Conservation (phyloP, 2,329 filamentous ascomycete species). For the Didymella sp. region DNA sequence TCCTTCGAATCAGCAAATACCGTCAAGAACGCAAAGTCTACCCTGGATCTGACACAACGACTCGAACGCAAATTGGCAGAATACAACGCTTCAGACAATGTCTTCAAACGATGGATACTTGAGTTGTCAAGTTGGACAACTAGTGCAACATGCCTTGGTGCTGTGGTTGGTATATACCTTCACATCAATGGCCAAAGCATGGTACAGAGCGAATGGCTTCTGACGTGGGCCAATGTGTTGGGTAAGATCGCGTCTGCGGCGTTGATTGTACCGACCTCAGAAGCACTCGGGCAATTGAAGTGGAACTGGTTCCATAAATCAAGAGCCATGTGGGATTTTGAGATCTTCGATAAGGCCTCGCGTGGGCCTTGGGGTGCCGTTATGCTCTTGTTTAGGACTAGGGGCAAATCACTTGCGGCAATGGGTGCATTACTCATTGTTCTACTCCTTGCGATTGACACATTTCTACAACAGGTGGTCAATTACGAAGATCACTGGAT, state of each 20-base stretch:
- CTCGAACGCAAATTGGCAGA: conserved; percentile 22
- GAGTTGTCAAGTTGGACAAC: conserved; percentile 25
- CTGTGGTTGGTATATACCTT: conserved; percentile 14
- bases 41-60: conserved; percentile 24
- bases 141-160: conserved; percentile 25
- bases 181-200: not conserved
- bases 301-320: conserved; percentile 35
- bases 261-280: conserved; percentile 31
- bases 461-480: conserved; percentile 43
- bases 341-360: conserved; percentile 40
- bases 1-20: too few relatives aligned
- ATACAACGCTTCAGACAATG: conserved; percentile 20
- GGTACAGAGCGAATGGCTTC: fast-evolving
- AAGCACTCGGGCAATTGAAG: conserved; percentile 39
- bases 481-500: conserved; percentile 13
- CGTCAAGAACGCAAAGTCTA: too few relatives aligned
- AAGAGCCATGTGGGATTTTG: conserved; percentile 39
- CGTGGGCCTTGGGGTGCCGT: conserved; percentile 23
- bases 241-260: conserved; percentile 30
- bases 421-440: conserved; percentile 2
- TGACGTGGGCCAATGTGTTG: conserved; percentile 21
- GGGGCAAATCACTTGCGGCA: not conserved
- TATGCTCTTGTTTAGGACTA: not conserved
- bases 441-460: conserved; percentile 31
- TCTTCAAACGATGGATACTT: conserved; percentile 25